Conservation (phyloP, 2,329 filamentous ascomycete species). For the Epichloe bromicola region DNA sequence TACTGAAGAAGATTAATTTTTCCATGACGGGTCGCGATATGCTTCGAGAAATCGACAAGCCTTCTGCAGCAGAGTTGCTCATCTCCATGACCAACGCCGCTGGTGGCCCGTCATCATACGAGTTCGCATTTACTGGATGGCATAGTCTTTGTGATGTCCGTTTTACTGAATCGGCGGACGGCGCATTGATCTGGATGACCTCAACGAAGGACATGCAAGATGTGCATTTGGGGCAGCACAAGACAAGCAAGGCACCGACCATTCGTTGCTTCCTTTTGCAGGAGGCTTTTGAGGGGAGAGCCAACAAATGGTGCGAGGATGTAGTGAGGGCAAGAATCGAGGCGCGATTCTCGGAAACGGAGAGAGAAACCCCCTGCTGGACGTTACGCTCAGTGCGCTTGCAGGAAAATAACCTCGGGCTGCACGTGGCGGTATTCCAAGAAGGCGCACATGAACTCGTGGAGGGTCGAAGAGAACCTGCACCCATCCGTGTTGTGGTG, state of each 20-base stretch:
- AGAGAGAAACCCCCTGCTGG: constrained; percentile 74
- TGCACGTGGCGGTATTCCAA: constrained; percentile 60
- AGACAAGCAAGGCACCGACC: constrained; percentile 35
- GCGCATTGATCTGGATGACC: constrained; percentile 54
- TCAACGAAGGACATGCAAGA: constrained; percentile 49
- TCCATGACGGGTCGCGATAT: constrained; percentile 62
- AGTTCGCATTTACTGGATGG: constrained; percentile 65
- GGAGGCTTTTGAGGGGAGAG: constrained; percentile 66
- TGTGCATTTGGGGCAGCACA: constrained; percentile 30
- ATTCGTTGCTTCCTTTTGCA: constrained; percentile 60
- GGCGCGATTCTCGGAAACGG: constrained; percentile 67
- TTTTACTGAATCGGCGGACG: constrained; percentile 58
- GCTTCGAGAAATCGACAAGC: constrained; percentile 74
- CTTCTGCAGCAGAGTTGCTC: constrained; percentile 49
- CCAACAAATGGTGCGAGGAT: constrained; percentile 68
- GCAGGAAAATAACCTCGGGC: constrained; percentile 43
- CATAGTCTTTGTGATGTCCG: constrained; percentile 56
- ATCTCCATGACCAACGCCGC: constrained; percentile 51
- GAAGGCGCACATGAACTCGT: constrained; percentile 50
- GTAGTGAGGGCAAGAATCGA: constrained; percentile 77
- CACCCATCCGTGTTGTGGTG: constrained; percentile 58
- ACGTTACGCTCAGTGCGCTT: constrained; percentile 58
- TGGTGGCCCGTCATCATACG: constrained; percentile 48
- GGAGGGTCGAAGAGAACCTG: constrained; percentile 53
- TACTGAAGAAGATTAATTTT: constrained; percentile 57